Percentiles rank a stretch among this genome's conserved stretches.
These are phyloP conservation scores for Apostasia shenzhenica DNA, from an alignment of 106 monocot genomes.

Conservation along the genomic window DNA sequence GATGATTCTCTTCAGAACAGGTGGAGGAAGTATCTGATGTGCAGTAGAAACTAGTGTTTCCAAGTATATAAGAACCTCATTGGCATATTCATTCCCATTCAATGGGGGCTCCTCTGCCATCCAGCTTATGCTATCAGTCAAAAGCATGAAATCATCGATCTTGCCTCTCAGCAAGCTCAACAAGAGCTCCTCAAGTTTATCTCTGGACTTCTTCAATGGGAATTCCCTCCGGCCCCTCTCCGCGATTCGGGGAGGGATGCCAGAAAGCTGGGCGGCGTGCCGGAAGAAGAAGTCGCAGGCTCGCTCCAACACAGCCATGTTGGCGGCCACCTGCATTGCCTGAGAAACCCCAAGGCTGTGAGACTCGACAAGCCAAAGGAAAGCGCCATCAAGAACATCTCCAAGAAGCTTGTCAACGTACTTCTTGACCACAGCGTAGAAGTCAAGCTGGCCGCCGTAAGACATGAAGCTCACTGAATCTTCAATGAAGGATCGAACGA, in stretches of 20 bases:
- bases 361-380: conserved; percentile 48
- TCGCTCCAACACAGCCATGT: conserved; percentile 87
- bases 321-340: conserved; percentile 95
- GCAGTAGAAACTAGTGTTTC: conserved; percentile 83
- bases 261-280: conserved; percentile 84
- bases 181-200: conserved; percentile 64
- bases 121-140: conserved; percentile 66
- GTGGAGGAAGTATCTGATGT: conserved; percentile 67
- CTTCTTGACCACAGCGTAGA: conserved; percentile 72
- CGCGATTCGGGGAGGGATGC: conserved; percentile 65
- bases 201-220: conserved; percentile 63
- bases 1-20: conserved; percentile 50
- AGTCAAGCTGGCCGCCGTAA: conserved; percentile 79
- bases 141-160: conserved; percentile 79
- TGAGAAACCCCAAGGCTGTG: conserved; percentile 65
- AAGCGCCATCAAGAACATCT: conserved; percentile 72
- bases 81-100: conserved; percentile 81
- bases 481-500: conserved; percentile 83
- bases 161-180: conserved; percentile 54
- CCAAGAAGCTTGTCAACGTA: conserved; percentile 72
- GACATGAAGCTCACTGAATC: conserved; percentile 98
- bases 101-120: conserved; percentile 64
- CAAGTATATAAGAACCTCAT: conserved; percentile 83
- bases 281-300: conserved; percentile 93
- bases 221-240: conserved; percentile 67